Percentiles rank a stretch among this genome's conserved stretches.
phyloP scores from a whole-genome alignment of 768 basidiomycete genomes.

The Tylopilus cervinicoccineus region DNA sequence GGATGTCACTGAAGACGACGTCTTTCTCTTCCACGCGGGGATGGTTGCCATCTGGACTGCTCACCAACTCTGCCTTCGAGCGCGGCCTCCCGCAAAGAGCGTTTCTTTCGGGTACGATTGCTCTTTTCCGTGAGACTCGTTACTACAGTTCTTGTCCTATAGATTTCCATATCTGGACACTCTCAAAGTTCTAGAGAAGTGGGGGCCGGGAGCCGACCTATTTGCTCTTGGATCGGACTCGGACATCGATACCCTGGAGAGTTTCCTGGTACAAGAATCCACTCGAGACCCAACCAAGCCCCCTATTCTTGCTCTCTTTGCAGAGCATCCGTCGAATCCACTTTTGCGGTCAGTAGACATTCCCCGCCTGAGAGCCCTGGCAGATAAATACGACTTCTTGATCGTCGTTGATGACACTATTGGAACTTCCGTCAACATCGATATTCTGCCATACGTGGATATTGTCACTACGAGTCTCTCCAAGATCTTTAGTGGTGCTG shows the following conservation, averaged over 20 bases:
- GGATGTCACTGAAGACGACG: constrained; percentile 78
- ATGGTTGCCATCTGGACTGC: constrained; percentile 96
- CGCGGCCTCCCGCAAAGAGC: constrained; percentile 65
- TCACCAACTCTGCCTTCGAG: constrained; percentile 60
- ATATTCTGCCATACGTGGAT: constrained; percentile 82
- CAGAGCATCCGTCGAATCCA: constrained; percentile 95
- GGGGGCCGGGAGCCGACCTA: constrained; percentile 93
- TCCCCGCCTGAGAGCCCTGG: constrained; percentile 65
- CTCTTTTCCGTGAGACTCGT: not conserved
- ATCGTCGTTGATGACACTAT: constrained; percentile 93
- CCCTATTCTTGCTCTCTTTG: constrained; percentile 77
- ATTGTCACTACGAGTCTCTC: constrained; percentile 88
- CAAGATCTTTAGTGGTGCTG: constrained; percentile 92
- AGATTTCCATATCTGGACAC: constrained; percentile 97
- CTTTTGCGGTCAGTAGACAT: constrained; percentile 84
- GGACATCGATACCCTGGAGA: constrained; percentile 72
- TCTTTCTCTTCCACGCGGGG: constrained; percentile 81
- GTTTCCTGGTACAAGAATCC: constrained; percentile 47
- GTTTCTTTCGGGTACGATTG: constrained; percentile 87
- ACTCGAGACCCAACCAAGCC: constrained; percentile 39
- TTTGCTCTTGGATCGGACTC: constrained; percentile 73
- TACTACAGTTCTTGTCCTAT: not conserved
- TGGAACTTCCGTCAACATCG: constrained; percentile 91
- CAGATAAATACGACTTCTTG: constrained; percentile 84
- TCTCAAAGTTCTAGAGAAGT: constrained; percentile 89